Evolutionary conservation across 768 basidiomycete species (phyloP).

Genomic region (Calocera cornea): DNA sequence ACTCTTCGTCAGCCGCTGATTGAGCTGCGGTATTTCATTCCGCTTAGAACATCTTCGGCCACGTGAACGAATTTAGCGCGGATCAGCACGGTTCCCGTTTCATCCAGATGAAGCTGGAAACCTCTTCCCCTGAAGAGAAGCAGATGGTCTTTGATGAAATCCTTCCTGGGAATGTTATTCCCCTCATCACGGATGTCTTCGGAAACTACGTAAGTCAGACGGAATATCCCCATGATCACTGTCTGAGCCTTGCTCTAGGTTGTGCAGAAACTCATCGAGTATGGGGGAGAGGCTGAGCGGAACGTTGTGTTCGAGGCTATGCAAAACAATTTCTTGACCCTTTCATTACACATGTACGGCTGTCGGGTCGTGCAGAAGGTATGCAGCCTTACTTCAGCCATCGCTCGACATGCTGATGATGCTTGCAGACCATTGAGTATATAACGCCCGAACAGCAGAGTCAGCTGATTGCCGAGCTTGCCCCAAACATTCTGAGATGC

Average conservation of each 20-base stretch:
- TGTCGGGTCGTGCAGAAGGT: conserved; percentile 95
- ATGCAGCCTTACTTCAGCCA: not conserved
- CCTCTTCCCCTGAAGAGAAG: conserved; percentile 63
- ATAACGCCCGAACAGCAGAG: conserved; percentile 66
- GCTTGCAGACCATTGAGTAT: conserved; percentile 63
- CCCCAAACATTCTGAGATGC: conserved; percentile 65
- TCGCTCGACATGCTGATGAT: conserved; percentile 8
- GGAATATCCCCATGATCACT: not conserved
- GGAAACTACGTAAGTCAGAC: conserved; percentile 72
- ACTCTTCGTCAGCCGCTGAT: not conserved
- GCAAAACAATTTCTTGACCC: conserved; percentile 58
- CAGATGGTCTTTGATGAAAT: conserved; percentile 78
- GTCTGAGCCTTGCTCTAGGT: conserved; percentile 37
- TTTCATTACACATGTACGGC: conserved; percentile 88
- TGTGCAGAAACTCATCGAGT: conserved; percentile 85
- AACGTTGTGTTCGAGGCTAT: conserved; percentile 53
- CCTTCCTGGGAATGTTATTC: conserved; percentile 55
- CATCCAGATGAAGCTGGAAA: conserved; percentile 78
- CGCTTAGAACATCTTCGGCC: conserved; percentile 66
- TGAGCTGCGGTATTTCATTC: not conserved
- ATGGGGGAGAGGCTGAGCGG: conserved; percentile 65
- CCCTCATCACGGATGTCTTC: conserved; percentile 82
- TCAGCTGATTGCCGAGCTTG: conserved; percentile 61
- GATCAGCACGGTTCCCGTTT: conserved; percentile 98
- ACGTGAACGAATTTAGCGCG: conserved; percentile 79